Percentiles rank a stretch among this genome's conserved stretches.
Evolutionary conservation across 192 early-diverging fungal species (phyloP).

Genomic region (Coemansia sp.): DNA sequence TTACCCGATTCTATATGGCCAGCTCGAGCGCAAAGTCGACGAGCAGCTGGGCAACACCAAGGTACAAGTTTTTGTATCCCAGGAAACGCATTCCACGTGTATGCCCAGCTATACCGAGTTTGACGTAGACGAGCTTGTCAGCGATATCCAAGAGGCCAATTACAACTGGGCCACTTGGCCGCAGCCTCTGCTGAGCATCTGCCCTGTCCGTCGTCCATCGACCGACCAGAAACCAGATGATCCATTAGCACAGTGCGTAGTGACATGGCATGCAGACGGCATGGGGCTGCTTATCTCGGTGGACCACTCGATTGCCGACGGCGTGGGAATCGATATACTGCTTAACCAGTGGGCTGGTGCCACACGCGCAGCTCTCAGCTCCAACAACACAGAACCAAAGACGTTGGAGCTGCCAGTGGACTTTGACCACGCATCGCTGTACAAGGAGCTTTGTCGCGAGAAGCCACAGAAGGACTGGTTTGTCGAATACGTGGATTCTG

Average conservation of each 20-base stretch:
- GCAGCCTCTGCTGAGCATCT: slow-evolving; percentile 19
- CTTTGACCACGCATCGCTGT: slow-evolving; percentile 27
- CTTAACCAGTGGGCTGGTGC: slow-evolving; percentile 33
- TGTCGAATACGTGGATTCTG: slow-evolving; percentile 19
- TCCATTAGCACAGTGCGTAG: slow-evolving; percentile 31
- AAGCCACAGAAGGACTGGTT: slow-evolving; percentile 25
- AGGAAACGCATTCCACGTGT: neutral
- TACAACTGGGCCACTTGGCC: slow-evolving; percentile 42
- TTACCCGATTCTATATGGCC: slow-evolving; percentile 40
- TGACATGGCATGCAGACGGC: slow-evolving; percentile 41
- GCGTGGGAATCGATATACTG: slow-evolving; percentile 29
- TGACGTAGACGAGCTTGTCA: slow-evolving; percentile 3
- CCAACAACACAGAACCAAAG: neutral
- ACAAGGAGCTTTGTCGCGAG: neutral
- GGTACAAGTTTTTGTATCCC: slow-evolving; percentile 14
- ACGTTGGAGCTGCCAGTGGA: slow-evolving; percentile 16
- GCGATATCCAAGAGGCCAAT: slow-evolving; percentile 13
- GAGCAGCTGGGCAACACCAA: neutral
- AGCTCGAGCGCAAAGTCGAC: slow-evolving; percentile 3
- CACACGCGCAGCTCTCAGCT: slow-evolving; percentile 2
- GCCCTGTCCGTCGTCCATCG: slow-evolving; percentile 7
- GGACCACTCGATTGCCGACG: slow-evolving; percentile 43
- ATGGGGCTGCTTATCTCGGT: slow-evolving; percentile 39
- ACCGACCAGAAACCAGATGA: neutral
- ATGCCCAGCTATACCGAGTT: slow-evolving; percentile 28